Evolutionary conservation across 2,329 filamentous ascomycete genomes (phyloP).

Genomic region (Teratosphaeria zuluensis): DNA sequence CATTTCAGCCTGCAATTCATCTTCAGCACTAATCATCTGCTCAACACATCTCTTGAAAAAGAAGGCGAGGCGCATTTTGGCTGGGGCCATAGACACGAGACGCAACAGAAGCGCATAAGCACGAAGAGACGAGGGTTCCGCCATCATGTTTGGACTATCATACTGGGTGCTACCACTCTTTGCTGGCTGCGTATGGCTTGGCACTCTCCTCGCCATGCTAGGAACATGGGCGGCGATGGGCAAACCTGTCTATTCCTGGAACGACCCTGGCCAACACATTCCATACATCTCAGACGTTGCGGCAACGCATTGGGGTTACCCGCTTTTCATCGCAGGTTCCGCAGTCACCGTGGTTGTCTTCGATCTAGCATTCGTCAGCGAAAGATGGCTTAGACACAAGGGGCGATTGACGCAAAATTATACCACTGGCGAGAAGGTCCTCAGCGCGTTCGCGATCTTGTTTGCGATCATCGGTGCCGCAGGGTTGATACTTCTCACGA

Average conservation of each 20-base stretch:
- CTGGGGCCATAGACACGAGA: neutral
- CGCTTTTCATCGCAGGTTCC: slow-evolving; percentile 67
- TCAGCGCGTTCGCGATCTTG: slow-evolving; percentile 51
- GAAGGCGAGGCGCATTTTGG: too few relatives aligned
- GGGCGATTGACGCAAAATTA: slow-evolving; percentile 71
- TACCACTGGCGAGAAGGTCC: slow-evolving; percentile 51
- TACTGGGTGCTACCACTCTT: slow-evolving; percentile 60
- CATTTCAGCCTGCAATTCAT: neutral
- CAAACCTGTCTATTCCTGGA: slow-evolving; percentile 49
- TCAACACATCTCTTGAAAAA: neutral
- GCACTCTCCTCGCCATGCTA: slow-evolving; percentile 59
- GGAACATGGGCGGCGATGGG: slow-evolving; percentile 58
- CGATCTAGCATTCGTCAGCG: slow-evolving; percentile 67
- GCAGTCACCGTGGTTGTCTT: slow-evolving; percentile 67
- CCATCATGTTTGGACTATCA: slow-evolving; percentile 34
- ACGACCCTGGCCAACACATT: slow-evolving; percentile 49
- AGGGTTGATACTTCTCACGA: slow-evolving; percentile 71
- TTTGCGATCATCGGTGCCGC: slow-evolving; percentile 65
- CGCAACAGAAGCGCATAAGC: neutral
- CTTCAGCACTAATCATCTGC: neutral
- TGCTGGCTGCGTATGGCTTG: slow-evolving; percentile 53
- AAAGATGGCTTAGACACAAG: slow-evolving; percentile 75
- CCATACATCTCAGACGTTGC: slow-evolving; percentile 49
- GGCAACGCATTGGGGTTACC: slow-evolving; percentile 52
- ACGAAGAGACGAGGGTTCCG: neutral